phyloP scores from a whole-genome alignment of 208 protist species.

The Trichomonas tenax region DNA sequence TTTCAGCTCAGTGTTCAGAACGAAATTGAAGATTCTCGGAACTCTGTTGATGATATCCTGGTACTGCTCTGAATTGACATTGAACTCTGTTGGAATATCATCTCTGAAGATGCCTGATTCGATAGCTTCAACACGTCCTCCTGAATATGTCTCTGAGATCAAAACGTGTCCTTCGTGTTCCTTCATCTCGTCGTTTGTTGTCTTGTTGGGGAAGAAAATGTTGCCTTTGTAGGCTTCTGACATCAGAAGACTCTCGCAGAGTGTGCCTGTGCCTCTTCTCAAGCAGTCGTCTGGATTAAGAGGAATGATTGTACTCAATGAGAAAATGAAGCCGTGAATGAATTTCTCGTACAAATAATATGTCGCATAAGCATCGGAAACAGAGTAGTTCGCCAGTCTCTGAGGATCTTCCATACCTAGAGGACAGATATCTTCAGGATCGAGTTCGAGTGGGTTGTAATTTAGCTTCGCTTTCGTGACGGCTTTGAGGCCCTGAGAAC shows the following conservation, averaged over 20 bases:
- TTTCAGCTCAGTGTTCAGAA: slow-evolving; percentile 21
- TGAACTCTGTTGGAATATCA: slow-evolving; percentile 81
- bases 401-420: slow-evolving; percentile 80
- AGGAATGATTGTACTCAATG: slow-evolving; percentile 97
- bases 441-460: slow-evolving; percentile 96
- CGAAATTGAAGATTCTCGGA: slow-evolving; percentile 25
- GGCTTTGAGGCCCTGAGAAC: slow-evolving; percentile 40
- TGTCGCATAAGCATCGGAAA: slow-evolving; percentile 98
- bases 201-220: slow-evolving; percentile 98
- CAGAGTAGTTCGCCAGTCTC: slow-evolving; percentile 94
- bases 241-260: slow-evolving; percentile 97
- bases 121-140: slow-evolving; percentile 76
- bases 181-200: slow-evolving; percentile 41
- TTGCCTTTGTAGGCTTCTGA: slow-evolving; percentile 80
- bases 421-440: slow-evolving; percentile 96
- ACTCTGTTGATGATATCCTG: slow-evolving; percentile 31
- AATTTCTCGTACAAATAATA: slow-evolving; percentile 98
- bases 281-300: slow-evolving; percentile 82
- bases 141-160: slow-evolving; percentile 96
- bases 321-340: slow-evolving; percentile 99
- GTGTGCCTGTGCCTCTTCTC: slow-evolving; percentile 71
- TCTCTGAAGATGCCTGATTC: slow-evolving; percentile 83
- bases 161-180: slow-evolving; percentile 80
- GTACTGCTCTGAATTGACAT: slow-evolving; percentile 54
- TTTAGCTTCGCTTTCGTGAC: slow-evolving; percentile 85